Base-by-base conservation (phyloP, 2,329 filamentous ascomycete species). In the Xylaria sp. region DNA sequence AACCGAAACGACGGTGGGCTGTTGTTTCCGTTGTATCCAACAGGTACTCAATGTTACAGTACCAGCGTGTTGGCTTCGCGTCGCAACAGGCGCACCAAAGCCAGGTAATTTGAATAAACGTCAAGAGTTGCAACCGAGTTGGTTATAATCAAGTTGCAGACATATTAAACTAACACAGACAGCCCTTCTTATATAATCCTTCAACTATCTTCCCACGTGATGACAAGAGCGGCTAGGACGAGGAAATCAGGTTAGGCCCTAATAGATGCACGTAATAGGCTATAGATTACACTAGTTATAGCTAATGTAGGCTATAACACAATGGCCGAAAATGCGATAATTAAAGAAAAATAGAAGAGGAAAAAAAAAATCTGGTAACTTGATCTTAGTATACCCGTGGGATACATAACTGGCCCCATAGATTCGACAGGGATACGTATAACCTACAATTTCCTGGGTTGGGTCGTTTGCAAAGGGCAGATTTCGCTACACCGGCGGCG, bases 1-100 rank as follows among this genome's bases (percentile, higher is more conserved):
- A 69, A 67, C 67, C 67, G 63, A 68, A 61, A 54, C 59, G 52
- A 41, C 10, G 7, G 60, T 39, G 25, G 10, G 20, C 23, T n/a
- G 25, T 46, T 46, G 23, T 39, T n/a, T 3, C 36, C 8, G 36
- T 25, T 57, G 55, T 57, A 57, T n/a, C 23, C 7, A 41, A 58
- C 15, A 43, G 36, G 28, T 51, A 43, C 46, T 36, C 18, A 15
- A 43, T 2, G 48, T 60, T 28, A 20, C 55, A n/a, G 23, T 58
- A 36, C 8, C 6, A 36, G 31, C 36, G 13, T 7, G 8, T 12
- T 7, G 15, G 2, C 41, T 4, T 43, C 12, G 41, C 31, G 3
- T 31, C 31, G 31, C 7, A 31, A 7, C 31, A 31, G 31, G 3
- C 7, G 31, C 7, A 31, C 33, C 33, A 7, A 36, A 28, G 3